Evolutionary conservation across 805 yeast genomes (phyloP), one percentile per base, ranked within the genome.

Genomic region (Candida tallmaniae): DNA sequence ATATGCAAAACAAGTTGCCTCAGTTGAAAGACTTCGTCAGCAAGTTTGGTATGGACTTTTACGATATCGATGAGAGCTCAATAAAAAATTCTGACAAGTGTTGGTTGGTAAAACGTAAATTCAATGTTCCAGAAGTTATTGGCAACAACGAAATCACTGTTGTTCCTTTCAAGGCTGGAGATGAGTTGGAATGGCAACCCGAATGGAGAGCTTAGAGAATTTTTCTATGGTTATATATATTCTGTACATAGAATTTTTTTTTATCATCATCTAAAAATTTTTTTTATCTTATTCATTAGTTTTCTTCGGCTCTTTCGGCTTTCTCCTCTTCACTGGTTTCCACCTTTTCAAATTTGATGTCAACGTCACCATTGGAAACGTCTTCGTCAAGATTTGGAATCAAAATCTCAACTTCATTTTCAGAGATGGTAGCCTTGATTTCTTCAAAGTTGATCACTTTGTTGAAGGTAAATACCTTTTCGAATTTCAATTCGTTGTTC

Each of bases 151-250:
- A 62, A 10, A 58, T 69, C 20, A 68, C 63, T 3, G 73, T 67
- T 10, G 90, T 87, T 12, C 97, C 97, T 6, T 90, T 90, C 70
- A 72, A 69, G 47, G 88, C 96, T 6, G 96, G 95, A 12, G 78
- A 82, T 34, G 71, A 67, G 36, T 68, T 90, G 32, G 51, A 67
- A 21, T 90, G 94, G 87, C 58, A 76, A 7, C 73, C 77, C 4
- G 83, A 81, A 58, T 89, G 97, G 97, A 57, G 68, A 45, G 13
- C 24, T 14, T 10, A 14, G 15, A 14, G 22, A 28, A 28, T 25
- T 26, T 23, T 24, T 24, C n/a, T 31, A 32, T 33, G 26, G 20
- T 32, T 3, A 14, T 21, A 19, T 31, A 17, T 31, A 24, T 25
- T 29, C 29, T 29, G 27, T 29, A 31, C 36, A 34, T 21, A 23